A percentile compares a stretch with the other conserved stretches of the same genome.
Conservation (phyloP, 2,329 filamentous ascomycete species). For the Nannizziopsis barbatae region DNA sequence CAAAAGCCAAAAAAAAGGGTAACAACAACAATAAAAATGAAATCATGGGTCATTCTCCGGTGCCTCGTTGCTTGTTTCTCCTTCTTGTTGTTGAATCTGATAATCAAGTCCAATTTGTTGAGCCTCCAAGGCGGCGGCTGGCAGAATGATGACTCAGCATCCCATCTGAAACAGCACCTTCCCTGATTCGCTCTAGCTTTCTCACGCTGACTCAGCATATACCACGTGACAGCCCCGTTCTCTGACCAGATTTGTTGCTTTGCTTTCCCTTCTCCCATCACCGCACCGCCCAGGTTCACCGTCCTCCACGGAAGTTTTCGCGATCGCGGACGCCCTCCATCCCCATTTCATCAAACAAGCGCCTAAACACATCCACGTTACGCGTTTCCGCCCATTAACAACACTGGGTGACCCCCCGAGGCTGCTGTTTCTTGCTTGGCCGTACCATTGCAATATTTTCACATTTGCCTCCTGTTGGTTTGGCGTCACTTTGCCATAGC, state of each 20-base stretch:
- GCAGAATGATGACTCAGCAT: no score
- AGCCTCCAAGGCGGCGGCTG: no score
- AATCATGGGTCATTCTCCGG: no score
- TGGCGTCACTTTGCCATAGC: constrained; percentile 12
- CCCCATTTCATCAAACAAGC: constrained; percentile 29
- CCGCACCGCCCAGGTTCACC: constrained; percentile 8
- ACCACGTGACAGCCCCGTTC: constrained; percentile 7
- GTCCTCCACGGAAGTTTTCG: constrained; percentile 15
- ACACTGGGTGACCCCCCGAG: constrained; percentile 19
- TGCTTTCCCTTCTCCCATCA: constrained; percentile 8
- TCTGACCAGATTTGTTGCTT: constrained; percentile 8
- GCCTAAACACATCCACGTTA: constrained; percentile 25
- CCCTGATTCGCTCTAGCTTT: no score
- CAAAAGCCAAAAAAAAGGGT: no score
- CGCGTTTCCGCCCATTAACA: constrained; percentile 20
- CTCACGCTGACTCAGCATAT: background rate
- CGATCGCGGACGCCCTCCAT: constrained; percentile 31
- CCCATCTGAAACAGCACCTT: no score
- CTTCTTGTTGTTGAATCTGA: no score
- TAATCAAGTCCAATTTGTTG: no score
- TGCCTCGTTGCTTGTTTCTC: no score
- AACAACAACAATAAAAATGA: no score
- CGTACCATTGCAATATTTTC: constrained; percentile 16
- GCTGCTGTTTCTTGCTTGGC: constrained; percentile 15
- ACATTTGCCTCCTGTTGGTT: constrained; percentile 21